phyloP scores from a whole-genome alignment of 1,139 yeast genomes.

The Saccharomyces uvarum region DNA sequence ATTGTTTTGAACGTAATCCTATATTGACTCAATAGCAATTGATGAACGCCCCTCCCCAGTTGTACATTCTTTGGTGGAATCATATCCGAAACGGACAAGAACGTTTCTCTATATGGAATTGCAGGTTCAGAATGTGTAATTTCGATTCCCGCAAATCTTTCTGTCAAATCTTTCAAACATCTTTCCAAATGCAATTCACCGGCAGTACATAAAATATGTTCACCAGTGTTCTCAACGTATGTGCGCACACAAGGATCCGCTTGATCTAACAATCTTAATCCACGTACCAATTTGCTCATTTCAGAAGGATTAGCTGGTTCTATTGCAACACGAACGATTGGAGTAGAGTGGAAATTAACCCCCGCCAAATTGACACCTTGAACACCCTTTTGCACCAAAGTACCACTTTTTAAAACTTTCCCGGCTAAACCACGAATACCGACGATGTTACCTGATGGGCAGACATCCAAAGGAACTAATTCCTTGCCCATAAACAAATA shows the following conservation, averaged over 20 bases:
- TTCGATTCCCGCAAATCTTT: conserved; percentile 87
- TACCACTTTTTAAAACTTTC: conserved; percentile 76
- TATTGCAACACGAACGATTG: conserved; percentile 87
- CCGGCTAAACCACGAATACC: conserved; percentile 91
- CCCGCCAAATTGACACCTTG: conserved; percentile 67
- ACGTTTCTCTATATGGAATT: conserved; percentile 89
- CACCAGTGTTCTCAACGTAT: conserved; percentile 80
- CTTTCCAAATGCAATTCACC: conserved; percentile 91
- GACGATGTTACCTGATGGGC: conserved; percentile 92
- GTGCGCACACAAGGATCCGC: conserved; percentile 94
- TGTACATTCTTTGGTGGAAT: conserved; percentile 37
- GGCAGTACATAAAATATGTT: conserved; percentile 86
- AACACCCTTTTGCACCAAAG: conserved; percentile 47
- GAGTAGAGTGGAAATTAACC: conserved; percentile 58
- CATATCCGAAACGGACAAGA: conserved; percentile 43
- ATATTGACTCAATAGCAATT: conserved; percentile 42
- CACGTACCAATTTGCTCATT: conserved; percentile 66
- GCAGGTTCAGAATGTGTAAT: conserved; percentile 85
- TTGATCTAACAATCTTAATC: conserved; percentile 67
- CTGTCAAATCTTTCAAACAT: conserved; percentile 79
- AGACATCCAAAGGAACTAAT: conserved; percentile 62
- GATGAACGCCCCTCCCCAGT: conserved; percentile 38
- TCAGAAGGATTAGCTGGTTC: conserved; percentile 87
- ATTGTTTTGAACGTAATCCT: conserved; percentile 42
- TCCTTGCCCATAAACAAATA: conserved; percentile 91